Evolutionary conservation across 208 protist species (phyloP).

Genomic region (Crithidia sp.): DNA sequence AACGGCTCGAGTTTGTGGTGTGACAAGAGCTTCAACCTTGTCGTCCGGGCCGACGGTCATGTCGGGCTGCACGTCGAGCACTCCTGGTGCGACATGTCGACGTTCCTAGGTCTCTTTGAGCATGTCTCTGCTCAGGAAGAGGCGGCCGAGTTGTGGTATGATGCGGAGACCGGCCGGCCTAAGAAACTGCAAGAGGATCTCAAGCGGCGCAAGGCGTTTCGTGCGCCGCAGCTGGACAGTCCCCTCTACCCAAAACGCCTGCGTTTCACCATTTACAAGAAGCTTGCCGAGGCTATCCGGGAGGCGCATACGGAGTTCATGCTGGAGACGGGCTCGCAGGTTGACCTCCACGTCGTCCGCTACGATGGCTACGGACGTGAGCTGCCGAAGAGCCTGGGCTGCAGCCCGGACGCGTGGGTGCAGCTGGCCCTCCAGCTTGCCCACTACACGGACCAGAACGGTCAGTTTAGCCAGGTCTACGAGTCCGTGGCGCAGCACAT

Average conservation of each 20-base stretch:
- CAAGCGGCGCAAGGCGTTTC: conserved; percentile 18
- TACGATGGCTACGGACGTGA: conserved; percentile 56
- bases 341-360: conserved; percentile 63
- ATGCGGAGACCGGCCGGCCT: conserved; percentile 44
- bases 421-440: conserved; percentile 89
- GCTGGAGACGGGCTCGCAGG: conserved; percentile 44
- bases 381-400: conserved; percentile 43
- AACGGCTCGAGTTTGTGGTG: conserved; percentile 77
- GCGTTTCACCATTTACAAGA: conserved; percentile 68
- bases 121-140: conserved; percentile 60
- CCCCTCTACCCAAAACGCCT: conserved; percentile 53
- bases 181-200: conserved; percentile 46
- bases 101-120: conserved; percentile 64
- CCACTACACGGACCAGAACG: conserved; percentile 70
- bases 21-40: conserved; percentile 86
- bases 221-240: conserved; percentile 20
- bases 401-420: conserved; percentile 75
- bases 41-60: conserved; percentile 56
- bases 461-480: conserved; percentile 68
- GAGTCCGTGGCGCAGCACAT: conserved; percentile 67
- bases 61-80: conserved; percentile 81
- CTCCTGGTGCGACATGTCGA: conserved; percentile 80
- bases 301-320: conserved; percentile 48
- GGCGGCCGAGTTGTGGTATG: conserved; percentile 46
- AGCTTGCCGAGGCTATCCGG: conserved; percentile 46